A percentile compares a stretch with the other conserved stretches of the same genome.
Conservation (phyloP, 495 filamentous ascomycete genomes). For the Penicillium riverlandense region DNA sequence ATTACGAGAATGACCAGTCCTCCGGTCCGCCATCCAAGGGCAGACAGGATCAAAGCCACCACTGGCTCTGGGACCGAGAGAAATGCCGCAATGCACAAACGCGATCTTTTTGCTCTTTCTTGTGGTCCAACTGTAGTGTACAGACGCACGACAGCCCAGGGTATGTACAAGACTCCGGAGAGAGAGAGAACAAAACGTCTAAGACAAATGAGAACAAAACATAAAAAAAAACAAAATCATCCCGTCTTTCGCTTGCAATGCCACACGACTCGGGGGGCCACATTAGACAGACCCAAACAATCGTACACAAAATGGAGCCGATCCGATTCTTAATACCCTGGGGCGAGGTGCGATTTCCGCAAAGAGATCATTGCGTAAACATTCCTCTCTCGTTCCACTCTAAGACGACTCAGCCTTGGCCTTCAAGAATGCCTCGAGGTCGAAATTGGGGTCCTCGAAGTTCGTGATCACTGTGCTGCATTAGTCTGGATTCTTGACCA, state of each 20-base stretch:
- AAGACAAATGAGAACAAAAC: constrained; percentile 26
- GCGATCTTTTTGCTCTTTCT: constrained; percentile 39
- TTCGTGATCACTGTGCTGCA: constrained; percentile 65
- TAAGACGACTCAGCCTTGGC: constrained; percentile 52
- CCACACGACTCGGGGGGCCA: constrained; percentile 31
- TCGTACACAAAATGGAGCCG: constrained; percentile 40
- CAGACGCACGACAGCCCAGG: constrained; percentile 40
- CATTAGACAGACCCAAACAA: constrained; percentile 39
- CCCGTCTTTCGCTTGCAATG: constrained; percentile 42
- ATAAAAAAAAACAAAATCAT: constrained; percentile 26
- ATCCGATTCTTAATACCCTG: constrained; percentile 35
- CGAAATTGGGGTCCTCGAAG: constrained; percentile 76
- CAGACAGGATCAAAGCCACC: not conserved
- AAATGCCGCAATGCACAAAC: constrained; percentile 30
- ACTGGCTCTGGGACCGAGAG: constrained; percentile 2
- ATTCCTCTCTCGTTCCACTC: constrained; percentile 25
- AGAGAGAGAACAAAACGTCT: constrained; percentile 29
- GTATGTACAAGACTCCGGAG: constrained; percentile 44
- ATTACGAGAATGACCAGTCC: no score
- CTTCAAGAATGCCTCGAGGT: constrained; percentile 78
- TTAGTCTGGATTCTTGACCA: no score
- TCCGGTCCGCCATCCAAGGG: not conserved
- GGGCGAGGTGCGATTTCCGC: constrained; percentile 27
- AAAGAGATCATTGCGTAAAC: constrained; percentile 26
- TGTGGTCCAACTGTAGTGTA: constrained; percentile 41